These are phyloP conservation scores for Calocybe gambosa DNA, from an alignment of 1,284 basidiomycete species.

Conservation along the genomic window DNA sequence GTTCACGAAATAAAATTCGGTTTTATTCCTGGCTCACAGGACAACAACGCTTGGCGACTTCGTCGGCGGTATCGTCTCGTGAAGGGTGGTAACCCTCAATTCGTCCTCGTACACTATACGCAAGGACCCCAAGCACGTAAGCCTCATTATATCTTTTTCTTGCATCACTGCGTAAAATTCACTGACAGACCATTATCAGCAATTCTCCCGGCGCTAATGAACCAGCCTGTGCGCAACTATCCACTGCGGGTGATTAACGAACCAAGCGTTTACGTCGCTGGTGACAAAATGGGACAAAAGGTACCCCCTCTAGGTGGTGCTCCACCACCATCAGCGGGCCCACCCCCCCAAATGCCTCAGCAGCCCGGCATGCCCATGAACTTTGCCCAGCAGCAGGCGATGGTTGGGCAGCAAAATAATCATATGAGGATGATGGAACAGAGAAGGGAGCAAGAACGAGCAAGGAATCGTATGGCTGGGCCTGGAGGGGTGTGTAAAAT, in stretches of 20 bases:
- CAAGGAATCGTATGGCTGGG: constrained; percentile 24
- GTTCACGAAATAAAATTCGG: constrained; percentile 65
- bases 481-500: constrained; percentile 23
- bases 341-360: constrained; percentile 20
- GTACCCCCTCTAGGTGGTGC: constrained; percentile 33
- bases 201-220: constrained; percentile 47
- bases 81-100: constrained; percentile 64
- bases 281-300: constrained; percentile 65
- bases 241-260: constrained; percentile 62
- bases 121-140: constrained; percentile 54
- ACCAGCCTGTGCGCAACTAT: constrained; percentile 59
- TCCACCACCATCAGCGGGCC: constrained; percentile 15
- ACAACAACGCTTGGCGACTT: constrained; percentile 55
- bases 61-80: constrained; percentile 62
- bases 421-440: constrained; percentile 64
- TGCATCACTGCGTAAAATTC: no score
- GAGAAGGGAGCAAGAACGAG: constrained; percentile 42
- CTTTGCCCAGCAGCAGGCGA: constrained; percentile 48
- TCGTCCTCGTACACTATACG: constrained; percentile 68
- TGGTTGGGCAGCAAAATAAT: constrained; percentile 64
- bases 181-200: constrained; percentile 29
- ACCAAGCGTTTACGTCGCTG: constrained; percentile 58
- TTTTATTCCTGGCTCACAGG: constrained; percentile 60
- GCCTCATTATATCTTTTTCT: constrained; percentile 21
- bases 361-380: constrained; percentile 30